These are phyloP conservation scores for Fusarium keratoplasticum DNA, from an alignment of 2,329 filamentous ascomycete species.

Conservation along the genomic window DNA sequence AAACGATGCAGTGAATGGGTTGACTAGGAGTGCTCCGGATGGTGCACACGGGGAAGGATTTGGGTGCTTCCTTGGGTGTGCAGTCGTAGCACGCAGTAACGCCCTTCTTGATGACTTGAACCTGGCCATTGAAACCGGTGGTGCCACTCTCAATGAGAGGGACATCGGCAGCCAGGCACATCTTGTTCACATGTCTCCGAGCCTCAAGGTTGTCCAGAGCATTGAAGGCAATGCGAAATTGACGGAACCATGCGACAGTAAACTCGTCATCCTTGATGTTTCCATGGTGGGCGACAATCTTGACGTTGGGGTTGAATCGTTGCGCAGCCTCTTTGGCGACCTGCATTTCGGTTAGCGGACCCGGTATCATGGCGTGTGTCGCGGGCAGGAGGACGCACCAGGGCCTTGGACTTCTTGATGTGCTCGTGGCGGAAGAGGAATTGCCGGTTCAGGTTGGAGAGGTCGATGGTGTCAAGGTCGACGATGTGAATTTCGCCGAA, in stretches of 20 bases:
- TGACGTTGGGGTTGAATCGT: constrained; percentile 89
- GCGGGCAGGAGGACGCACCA: constrained; percentile 67
- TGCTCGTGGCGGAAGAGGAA: constrained; percentile 97
- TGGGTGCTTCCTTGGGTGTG: constrained; percentile 87
- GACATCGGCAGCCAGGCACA: constrained; percentile 93
- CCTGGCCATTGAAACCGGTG: constrained; percentile 96
- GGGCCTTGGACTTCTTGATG: constrained; percentile 95
- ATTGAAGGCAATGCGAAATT: constrained; percentile 92
- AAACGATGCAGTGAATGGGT: constrained; percentile 98
- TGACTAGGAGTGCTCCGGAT: constrained; percentile 97
- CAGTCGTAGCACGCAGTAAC: constrained; percentile 97
- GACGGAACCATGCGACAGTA: constrained; percentile 86
- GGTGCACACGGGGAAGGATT: constrained; percentile 95
- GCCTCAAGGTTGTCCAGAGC: constrained; percentile 96
- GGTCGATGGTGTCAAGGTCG: constrained; percentile 97
- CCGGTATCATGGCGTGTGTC: constrained; percentile 4
- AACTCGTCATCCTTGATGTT: constrained; percentile 95
- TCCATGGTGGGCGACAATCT: constrained; percentile 88
- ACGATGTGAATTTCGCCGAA: constrained; percentile 96
- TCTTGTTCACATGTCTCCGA: constrained; percentile 93
- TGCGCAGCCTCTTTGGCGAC: constrained; percentile 92
- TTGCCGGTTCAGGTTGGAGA: constrained; percentile 97
- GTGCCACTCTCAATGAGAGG: constrained; percentile 96
- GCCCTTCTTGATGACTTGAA: constrained; percentile 95
- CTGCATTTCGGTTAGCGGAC: constrained; percentile 56